phyloP scores from a whole-genome alignment of 163 green algal genomes.

The Smithsoniella earleae region DNA sequence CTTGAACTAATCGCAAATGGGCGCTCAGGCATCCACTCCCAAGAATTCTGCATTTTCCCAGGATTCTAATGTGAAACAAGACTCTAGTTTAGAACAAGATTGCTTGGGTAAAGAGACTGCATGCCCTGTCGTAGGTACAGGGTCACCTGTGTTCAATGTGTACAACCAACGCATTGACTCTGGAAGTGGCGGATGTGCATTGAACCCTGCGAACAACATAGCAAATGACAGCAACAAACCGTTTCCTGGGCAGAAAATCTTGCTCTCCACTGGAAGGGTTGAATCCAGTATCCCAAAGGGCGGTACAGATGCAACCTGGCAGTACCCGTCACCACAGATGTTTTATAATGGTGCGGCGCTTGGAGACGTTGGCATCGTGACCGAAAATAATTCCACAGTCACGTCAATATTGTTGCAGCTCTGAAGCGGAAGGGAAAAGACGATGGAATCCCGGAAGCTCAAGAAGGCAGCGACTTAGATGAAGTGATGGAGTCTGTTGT shows the following conservation, averaged over 20 bases:
- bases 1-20: too few relatives aligned
- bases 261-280: conserved; percentile 63
- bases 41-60: neutral
- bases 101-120: neutral
- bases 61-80: neutral
- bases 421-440: conserved; percentile 87
- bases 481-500: conserved; percentile 75
- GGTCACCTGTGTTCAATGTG: neutral
- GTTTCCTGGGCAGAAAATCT: conserved; percentile 66
- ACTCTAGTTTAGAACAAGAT: too few relatives aligned
- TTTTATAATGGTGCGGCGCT: conserved; percentile 82
- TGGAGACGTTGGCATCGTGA: neutral
- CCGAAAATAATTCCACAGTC: neutral
- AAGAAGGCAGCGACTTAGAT: conserved; percentile 35
- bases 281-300: conserved; percentile 84
- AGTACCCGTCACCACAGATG: conserved; percentile 93
- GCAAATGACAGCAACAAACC: conserved; percentile 81
- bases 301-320: conserved; percentile 73
- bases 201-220: conserved; percentile 86
- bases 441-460: conserved; percentile 77
- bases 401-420: conserved; percentile 44
- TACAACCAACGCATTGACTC: neutral
- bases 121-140: conserved; percentile 4
- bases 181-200: neutral
- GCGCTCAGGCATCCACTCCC: neutral